Conservation (phyloP, 2,329 filamentous ascomycete species). For the Fusarium sp. region DNA sequence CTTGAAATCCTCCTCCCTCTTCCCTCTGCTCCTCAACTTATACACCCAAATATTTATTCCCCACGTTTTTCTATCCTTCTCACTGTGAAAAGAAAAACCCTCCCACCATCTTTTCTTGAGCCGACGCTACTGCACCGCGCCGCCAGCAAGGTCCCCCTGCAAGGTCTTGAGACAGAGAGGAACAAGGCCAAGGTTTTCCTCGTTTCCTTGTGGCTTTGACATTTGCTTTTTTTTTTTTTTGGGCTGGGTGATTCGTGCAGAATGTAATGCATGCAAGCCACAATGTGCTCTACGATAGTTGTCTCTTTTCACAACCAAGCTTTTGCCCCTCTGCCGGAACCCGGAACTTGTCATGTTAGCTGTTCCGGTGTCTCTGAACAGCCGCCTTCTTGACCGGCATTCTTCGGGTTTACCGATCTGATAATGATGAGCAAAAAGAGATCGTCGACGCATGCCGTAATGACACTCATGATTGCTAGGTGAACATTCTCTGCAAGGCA, state of each 20-base stretch:
- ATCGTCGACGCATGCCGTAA: slow-evolving; percentile 3
- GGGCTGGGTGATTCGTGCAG: background rate
- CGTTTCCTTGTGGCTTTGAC: background rate
- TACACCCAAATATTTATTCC: background rate
- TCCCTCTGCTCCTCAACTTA: too few relatives aligned
- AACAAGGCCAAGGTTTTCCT: background rate
- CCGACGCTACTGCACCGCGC: slow-evolving; percentile 20
- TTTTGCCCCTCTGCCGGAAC: slow-evolving; percentile 4
- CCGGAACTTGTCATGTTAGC: background rate
- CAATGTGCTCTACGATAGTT: slow-evolving; percentile 24
- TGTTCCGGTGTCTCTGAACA: background rate
- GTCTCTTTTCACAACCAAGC: slow-evolving; percentile 33
- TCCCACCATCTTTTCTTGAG: slow-evolving; percentile 21
- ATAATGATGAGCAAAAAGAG: background rate
- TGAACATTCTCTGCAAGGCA: background rate
- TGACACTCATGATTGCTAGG: background rate
- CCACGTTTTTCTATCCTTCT: slow-evolving; percentile 5
- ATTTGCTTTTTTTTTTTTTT: background rate
- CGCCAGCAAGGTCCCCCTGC: background rate
- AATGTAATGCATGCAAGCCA: background rate
- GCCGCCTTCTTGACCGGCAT: background rate
- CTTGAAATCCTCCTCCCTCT: background rate
- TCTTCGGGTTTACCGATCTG: background rate
- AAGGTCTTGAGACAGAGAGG: background rate
- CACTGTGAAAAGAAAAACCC: slow-evolving; percentile 1